Evolutionary conservation across 805 yeast genomes (phyloP).

Genomic region (Yamadazyma kitorensis): DNA sequence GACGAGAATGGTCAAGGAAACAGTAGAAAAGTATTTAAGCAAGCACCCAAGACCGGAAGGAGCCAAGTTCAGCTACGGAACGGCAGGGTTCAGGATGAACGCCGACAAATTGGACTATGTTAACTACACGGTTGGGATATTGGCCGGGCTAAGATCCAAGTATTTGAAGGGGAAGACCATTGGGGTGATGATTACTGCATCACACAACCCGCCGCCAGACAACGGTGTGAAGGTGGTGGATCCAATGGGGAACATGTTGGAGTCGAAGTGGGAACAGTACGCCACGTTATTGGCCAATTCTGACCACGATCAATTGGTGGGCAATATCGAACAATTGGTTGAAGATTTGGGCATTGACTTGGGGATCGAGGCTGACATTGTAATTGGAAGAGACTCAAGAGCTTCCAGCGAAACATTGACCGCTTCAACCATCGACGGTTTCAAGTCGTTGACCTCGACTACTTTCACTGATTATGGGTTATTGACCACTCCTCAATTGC

Average conservation of each 20-base stretch:
- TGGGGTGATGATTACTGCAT: slow-evolving; percentile 97
- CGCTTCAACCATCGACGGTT: slow-evolving; percentile 58
- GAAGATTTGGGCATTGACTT: slow-evolving; percentile 46
- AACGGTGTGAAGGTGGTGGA: slow-evolving; percentile 94
- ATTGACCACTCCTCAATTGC: slow-evolving; percentile 92
- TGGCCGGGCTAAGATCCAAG: slow-evolving; percentile 83
- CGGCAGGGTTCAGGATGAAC: slow-evolving; percentile 90
- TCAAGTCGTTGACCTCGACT: slow-evolving; percentile 45
- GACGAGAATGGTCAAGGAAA: no score
- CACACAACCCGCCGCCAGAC: slow-evolving; percentile 89
- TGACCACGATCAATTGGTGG: slow-evolving; percentile 40
- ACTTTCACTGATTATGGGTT: slow-evolving; percentile 56
- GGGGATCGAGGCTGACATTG: slow-evolving; percentile 41
- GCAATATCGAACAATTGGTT: slow-evolving; percentile 37
- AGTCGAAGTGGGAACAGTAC: slow-evolving; percentile 74
- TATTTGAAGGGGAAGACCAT: slow-evolving; percentile 62
- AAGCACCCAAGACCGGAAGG: slow-evolving; percentile 13
- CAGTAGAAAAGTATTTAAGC: slow-evolving; percentile 5
- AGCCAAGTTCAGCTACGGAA: slow-evolving; percentile 60
- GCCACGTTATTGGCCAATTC: slow-evolving; percentile 84
- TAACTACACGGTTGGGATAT: slow-evolving; percentile 75
- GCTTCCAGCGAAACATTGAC: slow-evolving; percentile 72
- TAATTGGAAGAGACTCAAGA: slow-evolving; percentile 86
- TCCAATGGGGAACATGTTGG: slow-evolving; percentile 89
- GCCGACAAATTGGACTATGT: slow-evolving; percentile 74